phyloP scores from a whole-genome alignment of 2,329 filamentous ascomycete species.

The Apiospora koreana region DNA sequence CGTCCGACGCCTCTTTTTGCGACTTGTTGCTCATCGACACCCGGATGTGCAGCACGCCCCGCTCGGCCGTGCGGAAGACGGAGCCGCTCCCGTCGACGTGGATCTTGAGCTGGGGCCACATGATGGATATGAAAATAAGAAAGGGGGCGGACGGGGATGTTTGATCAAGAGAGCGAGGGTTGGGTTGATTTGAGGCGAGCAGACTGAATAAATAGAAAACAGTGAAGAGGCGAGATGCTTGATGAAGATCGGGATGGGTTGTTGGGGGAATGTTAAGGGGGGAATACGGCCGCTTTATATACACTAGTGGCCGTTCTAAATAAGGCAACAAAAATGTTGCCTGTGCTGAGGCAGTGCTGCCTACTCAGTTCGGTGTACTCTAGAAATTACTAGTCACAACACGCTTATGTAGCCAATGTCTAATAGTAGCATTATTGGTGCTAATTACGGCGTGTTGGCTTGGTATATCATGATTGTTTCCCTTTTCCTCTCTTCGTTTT shows the following conservation, averaged over 20 bases:
- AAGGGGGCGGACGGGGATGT: neutral
- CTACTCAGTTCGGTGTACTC: neutral
- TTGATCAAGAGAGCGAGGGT: too few species aligned
- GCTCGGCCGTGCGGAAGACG: slow-evolving; percentile 22
- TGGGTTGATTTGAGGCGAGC: neutral
- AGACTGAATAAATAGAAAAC: too few species aligned
- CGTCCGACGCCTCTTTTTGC: slow-evolving; percentile 14
- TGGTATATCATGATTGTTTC: neutral
- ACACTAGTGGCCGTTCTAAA: neutral
- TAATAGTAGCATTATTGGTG: neutral
- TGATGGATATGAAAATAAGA: neutral
- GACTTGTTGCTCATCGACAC: slow-evolving; percentile 12
- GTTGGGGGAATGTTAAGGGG: neutral
- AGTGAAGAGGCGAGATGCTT: neutral
- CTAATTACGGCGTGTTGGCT: neutral
- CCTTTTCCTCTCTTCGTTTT: too few species aligned
- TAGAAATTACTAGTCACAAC: neutral
- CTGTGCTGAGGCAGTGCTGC: neutral
- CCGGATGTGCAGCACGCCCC: slow-evolving; percentile 19
- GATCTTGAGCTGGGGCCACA: slow-evolving; percentile 21
- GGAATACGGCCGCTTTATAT: neutral
- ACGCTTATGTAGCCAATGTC: neutral
- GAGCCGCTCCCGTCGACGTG: slow-evolving; percentile 20
- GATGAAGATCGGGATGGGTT: neutral
- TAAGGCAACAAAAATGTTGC: neutral